phyloP scores from a whole-genome alignment of 75 land plant species.

The Cunninghamia lanceolata region DNA sequence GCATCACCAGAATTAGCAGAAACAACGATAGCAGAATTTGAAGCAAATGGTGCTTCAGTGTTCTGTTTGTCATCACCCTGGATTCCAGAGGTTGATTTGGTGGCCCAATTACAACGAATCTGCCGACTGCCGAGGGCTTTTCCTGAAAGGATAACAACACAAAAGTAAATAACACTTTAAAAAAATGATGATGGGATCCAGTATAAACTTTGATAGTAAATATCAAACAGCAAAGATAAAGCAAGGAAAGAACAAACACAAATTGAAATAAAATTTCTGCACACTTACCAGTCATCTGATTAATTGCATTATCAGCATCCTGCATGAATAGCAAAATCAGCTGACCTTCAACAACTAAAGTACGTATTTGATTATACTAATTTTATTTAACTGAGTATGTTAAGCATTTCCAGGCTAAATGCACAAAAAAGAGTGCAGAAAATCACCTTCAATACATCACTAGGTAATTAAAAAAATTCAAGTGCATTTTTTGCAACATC shows the following conservation, averaged over 20 bases:
- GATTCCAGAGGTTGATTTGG: constrained; percentile 62
- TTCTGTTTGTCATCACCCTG: constrained; percentile 62
- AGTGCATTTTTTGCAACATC: too few species aligned
- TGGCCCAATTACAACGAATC: constrained; percentile 98
- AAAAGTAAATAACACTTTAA: not conserved
- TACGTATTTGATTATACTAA: not conserved
- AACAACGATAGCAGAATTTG: not conserved
- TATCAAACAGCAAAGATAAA: not conserved
- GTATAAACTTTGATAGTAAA: not conserved
- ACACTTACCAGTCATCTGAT: constrained; percentile 85
- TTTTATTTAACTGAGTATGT: not conserved
- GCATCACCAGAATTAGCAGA: constrained; percentile 2
- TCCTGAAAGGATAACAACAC: constrained; percentile 35
- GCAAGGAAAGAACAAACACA: too few species aligned
- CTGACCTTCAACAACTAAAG: not conserved
- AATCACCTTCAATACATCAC: not conserved
- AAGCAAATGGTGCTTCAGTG: constrained; percentile 31
- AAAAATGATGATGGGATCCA: not conserved
- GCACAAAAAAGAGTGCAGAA: not conserved
- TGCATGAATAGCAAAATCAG: constrained; percentile 16
- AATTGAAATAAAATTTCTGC: too few species aligned
- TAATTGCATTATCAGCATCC: constrained; percentile 97
- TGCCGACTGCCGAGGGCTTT: constrained; percentile 93
- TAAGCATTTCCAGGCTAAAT: not conserved
- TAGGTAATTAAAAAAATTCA: too few species aligned